Evolutionary conservation across 2,329 filamentous ascomycete species (phyloP), one percentile per base, ranked within the genome.

Genomic region (Huntiella omanensis): DNA sequence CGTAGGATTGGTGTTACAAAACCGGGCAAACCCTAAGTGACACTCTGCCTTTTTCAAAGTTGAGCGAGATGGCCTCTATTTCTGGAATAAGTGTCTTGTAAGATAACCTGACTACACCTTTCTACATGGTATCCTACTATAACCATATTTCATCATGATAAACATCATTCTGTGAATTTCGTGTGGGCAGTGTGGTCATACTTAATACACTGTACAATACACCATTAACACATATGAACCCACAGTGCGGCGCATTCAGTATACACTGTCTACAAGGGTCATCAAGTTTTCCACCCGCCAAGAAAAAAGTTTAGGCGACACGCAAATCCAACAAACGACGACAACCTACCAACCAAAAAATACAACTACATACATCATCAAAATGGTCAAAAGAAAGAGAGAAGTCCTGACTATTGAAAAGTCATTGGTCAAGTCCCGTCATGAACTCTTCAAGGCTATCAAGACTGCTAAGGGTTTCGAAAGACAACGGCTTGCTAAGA

Each of bases 381-480:
- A 48, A 32, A 75, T 76, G 72, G 62, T 66, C 33, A 79, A 79
- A 62, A 65, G 74, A 52, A 77, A 76, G 62, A 65, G 71, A 49
- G 57, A 57, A 48, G 64, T 69, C 40, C 59, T 62, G 28, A 62
- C 58, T 48, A 59, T 75, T 40, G 62, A 68, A 6, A 63, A 67
- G 6, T 66, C 68, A 50, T 62, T 78, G n/a, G 60, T 65, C 6
- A 69, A 71, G 53, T 64, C 68, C 54, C 67, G 70, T 52, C 75
- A 73, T 56, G 68, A 76, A 33, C 65, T 88, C 6, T 69, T 70
- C 51, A 70, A 74, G 49, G 79, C 78, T 1, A 67, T 88, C 50
- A 85, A 85, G 60, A 66, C 69, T 8, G 79, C 77, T 48, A 84
- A 83, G 57, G 77, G 78, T 40, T 80, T 84, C 56, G 83, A 88